These are phyloP conservation scores for Ophiocordyceps camponoti-floridani DNA, from an alignment of 2,329 filamentous ascomycete genomes.

Conservation along the genomic window DNA sequence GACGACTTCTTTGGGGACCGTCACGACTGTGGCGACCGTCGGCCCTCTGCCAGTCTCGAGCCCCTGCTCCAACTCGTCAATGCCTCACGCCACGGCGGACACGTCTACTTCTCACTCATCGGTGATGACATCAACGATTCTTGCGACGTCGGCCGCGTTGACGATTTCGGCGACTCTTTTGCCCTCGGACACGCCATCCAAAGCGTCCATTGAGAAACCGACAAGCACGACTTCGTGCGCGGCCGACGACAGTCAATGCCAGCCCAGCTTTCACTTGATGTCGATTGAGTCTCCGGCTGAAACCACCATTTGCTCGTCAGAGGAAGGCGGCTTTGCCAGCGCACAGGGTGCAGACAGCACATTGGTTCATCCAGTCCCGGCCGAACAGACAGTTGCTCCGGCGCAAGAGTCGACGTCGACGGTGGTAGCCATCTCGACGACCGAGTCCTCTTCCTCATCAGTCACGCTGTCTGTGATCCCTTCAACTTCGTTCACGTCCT, in stretches of 20 bases:
- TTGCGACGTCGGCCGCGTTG: neutral
- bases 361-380: neutral
- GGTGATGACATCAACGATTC: neutral
- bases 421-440: neutral
- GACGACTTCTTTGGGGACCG: neutral
- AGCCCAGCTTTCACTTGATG: neutral
- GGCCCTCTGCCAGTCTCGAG: neutral
- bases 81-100: neutral
- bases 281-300: neutral
- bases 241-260: neutral
- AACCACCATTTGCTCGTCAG: neutral
- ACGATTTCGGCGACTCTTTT: neutral
- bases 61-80: constrained; percentile 1
- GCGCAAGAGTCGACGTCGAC: neutral
- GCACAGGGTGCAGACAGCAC: neutral
- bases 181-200: neutral
- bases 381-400: neutral
- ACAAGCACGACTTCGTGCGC: neutral
- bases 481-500: neutral
- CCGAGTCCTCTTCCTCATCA: neutral
- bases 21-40: neutral
- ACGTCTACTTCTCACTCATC: neutral
- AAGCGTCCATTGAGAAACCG: neutral
- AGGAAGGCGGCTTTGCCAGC: neutral
- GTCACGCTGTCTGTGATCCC: neutral